A percentile compares a stretch with the other conserved stretches of the same genome.
phyloP scores from a whole-genome alignment of 805 yeast genomes.

The Saturnispora kantuleensis region DNA sequence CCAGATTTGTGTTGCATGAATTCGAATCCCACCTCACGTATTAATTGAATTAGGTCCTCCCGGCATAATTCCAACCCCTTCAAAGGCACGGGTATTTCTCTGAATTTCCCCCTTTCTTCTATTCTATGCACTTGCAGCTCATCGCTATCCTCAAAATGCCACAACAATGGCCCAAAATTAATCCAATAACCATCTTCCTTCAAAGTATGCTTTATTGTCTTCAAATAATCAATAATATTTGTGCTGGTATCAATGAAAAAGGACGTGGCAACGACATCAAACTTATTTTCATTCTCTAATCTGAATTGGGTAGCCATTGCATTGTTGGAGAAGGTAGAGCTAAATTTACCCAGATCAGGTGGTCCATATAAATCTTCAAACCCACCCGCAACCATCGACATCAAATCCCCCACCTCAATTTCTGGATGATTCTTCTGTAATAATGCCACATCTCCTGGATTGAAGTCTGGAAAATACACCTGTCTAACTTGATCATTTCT shows the following conservation, averaged over 20 bases:
- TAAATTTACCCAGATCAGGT: conserved; percentile 21
- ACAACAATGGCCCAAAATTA: conserved; percentile 57
- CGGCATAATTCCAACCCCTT: conserved; percentile 51
- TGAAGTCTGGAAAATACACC: conserved; percentile 43
- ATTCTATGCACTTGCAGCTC: conserved; percentile 19
- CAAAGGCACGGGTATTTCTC: conserved; percentile 26
- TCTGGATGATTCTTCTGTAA: conserved; percentile 28
- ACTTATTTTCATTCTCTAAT: conserved; percentile 27
- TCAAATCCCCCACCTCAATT: conserved; percentile 37
- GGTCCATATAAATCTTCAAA: conserved; percentile 62
- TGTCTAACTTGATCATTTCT: conserved; percentile 42
- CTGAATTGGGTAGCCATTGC: conserved; percentile 35
- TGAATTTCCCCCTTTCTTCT: conserved; percentile 18
- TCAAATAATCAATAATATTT: conserved; percentile 48
- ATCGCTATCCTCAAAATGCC: conserved; percentile 59
- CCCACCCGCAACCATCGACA: conserved; percentile 69
- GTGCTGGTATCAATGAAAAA: conserved; percentile 58
- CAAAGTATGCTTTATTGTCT: conserved; percentile 37
- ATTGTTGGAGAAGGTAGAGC: conserved; percentile 31
- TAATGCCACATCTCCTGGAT: conserved; percentile 31
- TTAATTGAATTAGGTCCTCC: conserved; percentile 42
- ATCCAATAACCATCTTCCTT: conserved; percentile 44
- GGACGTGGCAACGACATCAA: conserved; percentile 42
- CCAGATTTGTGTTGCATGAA: conserved; percentile 35
- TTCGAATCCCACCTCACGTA: conserved; percentile 40